Conservation (phyloP, 106 monocot genomes). For the Hemerocallis citrina region DNA sequence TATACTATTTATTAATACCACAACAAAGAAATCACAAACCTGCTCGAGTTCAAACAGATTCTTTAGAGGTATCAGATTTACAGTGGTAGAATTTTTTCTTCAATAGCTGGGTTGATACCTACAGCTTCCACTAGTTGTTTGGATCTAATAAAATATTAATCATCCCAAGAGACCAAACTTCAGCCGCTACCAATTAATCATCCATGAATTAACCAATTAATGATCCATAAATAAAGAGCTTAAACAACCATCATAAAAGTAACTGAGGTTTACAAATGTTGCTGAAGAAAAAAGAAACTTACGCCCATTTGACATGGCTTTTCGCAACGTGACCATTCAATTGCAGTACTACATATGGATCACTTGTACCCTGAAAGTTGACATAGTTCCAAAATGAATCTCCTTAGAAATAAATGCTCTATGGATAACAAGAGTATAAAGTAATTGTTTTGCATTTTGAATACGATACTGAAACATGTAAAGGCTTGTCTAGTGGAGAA, state of each 20-base stretch:
- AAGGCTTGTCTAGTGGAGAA: too few species aligned
- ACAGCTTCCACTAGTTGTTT: not conserved
- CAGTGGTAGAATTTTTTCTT: not conserved
- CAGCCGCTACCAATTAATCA: not conserved
- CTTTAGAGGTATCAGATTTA: not conserved
- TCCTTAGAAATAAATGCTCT: conserved; percentile 5
- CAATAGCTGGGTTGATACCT: not conserved
- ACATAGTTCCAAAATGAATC: not conserved
- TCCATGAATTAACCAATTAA: not conserved
- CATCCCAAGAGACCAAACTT: not conserved
- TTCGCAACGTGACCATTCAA: conserved; percentile 68
- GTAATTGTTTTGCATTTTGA: not conserved
- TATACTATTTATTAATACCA: too few species aligned
- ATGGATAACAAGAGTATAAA: not conserved
- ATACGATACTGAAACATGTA: not conserved
- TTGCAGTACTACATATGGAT: conserved; percentile 90
- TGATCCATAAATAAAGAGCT: not conserved
- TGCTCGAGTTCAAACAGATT: not conserved
- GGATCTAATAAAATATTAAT: not conserved
- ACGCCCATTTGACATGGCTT: conserved; percentile 96
- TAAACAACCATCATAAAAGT: not conserved
- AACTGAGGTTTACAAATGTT: not conserved
- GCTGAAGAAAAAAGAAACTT: conserved; percentile 24
- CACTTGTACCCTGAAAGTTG: conserved; percentile 88
- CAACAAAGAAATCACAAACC: not conserved